phyloP scores from a whole-genome alignment of 73 alveolate genomes.

The Paraurostyla sp. region DNA sequence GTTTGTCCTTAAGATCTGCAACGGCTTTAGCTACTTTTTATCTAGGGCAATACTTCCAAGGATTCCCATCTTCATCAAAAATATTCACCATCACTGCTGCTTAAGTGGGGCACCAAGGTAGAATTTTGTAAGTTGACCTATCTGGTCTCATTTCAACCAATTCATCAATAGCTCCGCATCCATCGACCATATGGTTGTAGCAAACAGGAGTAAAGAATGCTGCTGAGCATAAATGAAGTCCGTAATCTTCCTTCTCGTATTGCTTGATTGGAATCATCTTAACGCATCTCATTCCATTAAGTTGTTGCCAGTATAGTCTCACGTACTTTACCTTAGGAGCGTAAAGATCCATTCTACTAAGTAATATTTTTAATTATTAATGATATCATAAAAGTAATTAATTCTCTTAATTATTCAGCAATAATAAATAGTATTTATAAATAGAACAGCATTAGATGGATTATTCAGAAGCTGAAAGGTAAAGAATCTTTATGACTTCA shows the following conservation, averaged over 20 bases:
- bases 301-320: background rate
- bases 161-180: slow-evolving; percentile 2
- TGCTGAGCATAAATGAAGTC: background rate
- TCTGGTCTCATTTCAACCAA: background rate
- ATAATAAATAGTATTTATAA: background rate
- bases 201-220: background rate
- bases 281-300: background rate
- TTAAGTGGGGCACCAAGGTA: slow-evolving; percentile 21
- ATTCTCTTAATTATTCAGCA: too few relatives aligned
- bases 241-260: background rate
- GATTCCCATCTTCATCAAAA: slow-evolving; percentile 6
- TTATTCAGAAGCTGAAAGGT: slow-evolving; percentile 2
- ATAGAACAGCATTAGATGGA: slow-evolving; percentile 26
- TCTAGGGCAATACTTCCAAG: slow-evolving; percentile 18
- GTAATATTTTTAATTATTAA: too few relatives aligned
- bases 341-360: too few relatives aligned
- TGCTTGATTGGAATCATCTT: slow-evolving; percentile 1
- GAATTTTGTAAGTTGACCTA: background rate
- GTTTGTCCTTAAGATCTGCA: background rate
- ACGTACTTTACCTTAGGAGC: background rate
- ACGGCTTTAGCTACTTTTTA: background rate
- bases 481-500: background rate
- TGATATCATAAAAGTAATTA: too few relatives aligned
- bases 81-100: slow-evolving; percentile 5
- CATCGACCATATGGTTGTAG: background rate